Evolutionary conservation across 306 rosid species (phyloP).

Genomic region (Citrullus colocynthis): DNA sequence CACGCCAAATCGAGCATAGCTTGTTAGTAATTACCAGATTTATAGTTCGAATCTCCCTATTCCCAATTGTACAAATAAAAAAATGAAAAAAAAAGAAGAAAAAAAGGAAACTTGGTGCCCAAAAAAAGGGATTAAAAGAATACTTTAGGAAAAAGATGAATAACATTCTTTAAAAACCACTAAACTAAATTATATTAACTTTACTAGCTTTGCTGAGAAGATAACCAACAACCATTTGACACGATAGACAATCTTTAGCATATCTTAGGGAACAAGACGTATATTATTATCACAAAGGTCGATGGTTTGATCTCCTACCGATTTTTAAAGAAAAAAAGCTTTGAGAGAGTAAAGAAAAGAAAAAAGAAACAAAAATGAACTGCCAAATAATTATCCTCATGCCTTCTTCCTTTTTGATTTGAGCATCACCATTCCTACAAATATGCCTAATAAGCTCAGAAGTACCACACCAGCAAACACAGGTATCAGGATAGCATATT

Average conservation of each 20-base stretch:
- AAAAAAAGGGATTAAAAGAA: neutral
- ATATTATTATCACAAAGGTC: neutral
- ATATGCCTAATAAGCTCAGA: conserved; percentile 60
- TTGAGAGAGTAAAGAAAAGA: neutral
- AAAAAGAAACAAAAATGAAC: neutral
- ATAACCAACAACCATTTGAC: neutral
- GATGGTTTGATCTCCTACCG: neutral
- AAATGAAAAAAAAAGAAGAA: too few relatives aligned
- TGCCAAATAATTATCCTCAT: conserved; percentile 8
- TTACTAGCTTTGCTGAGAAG: neutral
- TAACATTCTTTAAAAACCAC: neutral
- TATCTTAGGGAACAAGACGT: neutral
- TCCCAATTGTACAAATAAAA: too few relatives aligned
- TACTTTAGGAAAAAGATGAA: too few relatives aligned
- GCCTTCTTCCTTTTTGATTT: conserved; percentile 89
- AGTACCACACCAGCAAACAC: conserved; percentile 63
- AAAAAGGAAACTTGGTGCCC: neutral
- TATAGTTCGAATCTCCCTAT: too few relatives aligned
- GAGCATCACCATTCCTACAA: conserved; percentile 77
- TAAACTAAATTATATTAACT: neutral
- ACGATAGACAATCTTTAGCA: neutral
- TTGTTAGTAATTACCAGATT: too few relatives aligned
- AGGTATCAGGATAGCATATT: conserved; percentile 73
- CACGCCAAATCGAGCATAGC: too few relatives aligned
- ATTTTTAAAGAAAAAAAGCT: too few relatives aligned